Base-by-base conservation (phyloP, 1,284 basidiomycete genomes). In the Athelia psychrophila region DNA sequence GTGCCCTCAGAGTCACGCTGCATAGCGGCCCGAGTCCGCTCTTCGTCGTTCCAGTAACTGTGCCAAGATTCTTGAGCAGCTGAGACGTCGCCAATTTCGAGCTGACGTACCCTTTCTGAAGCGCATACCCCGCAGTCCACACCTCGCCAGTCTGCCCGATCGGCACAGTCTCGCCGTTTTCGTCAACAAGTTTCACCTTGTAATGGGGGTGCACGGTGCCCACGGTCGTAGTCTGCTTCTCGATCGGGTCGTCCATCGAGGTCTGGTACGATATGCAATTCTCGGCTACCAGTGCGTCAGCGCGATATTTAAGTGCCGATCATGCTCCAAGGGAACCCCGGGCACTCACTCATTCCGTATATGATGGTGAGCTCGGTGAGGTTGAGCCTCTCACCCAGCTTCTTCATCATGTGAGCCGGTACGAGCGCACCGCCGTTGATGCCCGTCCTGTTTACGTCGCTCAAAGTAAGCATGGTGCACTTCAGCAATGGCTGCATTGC, bases 241-340 rank as follows among this genome's bases (percentile, higher is more conserved):
- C 69, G 19, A 93, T 66, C 0, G 86, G 78, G 60, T 92, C 91
- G 9, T 70, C 72, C 0, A 81, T 76, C 2, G 77, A 81, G 0
- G 86, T 84, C 65, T 93, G 90, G 68, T 93, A 93, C 0, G 89
- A 86, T 2, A 93, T 90, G 0, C 90, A 90, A 54, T 88, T 90
- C 3, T 81, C 72, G 5, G 86, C 87, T 22, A 83, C 66, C 6
- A 8, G n/a, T 42, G n/a, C 20, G 50, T 27, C 12, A 42, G 22
- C 18, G 23, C 27, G 27, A 5, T 30, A 30, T 30, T 13, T 6
- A 30, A 30, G 6, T 30, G 5, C 27, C n/a, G n/a, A n/a, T n/a
- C n/a, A n/a, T n/a, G 27, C 13, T 30, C 27, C 27, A 6, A 6
- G 27, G 35, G 46, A 36, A 8, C n/a, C n/a, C n/a, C n/a, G n/a